Percentiles rank a stretch among this genome's conserved stretches.
Conservation (phyloP, 225 moss, liverwort and hornwort species). For the Climacium dendroides region DNA sequence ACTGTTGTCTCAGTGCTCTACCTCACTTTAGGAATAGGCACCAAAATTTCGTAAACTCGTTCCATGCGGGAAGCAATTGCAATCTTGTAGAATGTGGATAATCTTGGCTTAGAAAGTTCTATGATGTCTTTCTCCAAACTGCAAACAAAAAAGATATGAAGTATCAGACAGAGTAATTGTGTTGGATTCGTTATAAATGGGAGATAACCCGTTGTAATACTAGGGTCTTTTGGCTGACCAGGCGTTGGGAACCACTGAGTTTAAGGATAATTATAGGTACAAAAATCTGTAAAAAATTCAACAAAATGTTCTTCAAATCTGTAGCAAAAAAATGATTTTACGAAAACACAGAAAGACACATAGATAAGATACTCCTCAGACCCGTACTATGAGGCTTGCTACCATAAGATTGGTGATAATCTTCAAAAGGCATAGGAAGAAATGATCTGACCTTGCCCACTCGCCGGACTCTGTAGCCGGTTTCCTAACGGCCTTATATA, state of each 20-base stretch:
- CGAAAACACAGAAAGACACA: background rate
- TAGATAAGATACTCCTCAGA: background rate
- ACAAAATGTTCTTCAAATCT: background rate
- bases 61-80: conserved; percentile 93
- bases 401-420: background rate
- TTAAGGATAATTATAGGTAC: background rate
- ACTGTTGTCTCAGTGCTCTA: conserved; percentile 1
- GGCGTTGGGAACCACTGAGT: background rate
- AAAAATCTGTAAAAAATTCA: background rate
- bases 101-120: conserved; percentile 78
- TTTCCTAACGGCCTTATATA: conserved; percentile 50
- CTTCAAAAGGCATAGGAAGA: background rate
- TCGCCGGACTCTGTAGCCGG: conserved; percentile 55
- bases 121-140: conserved; percentile 85
- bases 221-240: background rate
- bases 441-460: conserved; percentile 60
- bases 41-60: conserved; percentile 85
- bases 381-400: background rate
- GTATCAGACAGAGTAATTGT: background rate
- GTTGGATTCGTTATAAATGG: background rate
- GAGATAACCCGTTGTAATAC: background rate
- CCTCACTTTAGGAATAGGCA: conserved; percentile 60
- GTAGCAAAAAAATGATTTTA: background rate
- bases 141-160: background rate
- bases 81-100: conserved; percentile 79